phyloP scores from a whole-genome alignment of 2,329 filamentous ascomycete species.

The Diplocarpon rosae region DNA sequence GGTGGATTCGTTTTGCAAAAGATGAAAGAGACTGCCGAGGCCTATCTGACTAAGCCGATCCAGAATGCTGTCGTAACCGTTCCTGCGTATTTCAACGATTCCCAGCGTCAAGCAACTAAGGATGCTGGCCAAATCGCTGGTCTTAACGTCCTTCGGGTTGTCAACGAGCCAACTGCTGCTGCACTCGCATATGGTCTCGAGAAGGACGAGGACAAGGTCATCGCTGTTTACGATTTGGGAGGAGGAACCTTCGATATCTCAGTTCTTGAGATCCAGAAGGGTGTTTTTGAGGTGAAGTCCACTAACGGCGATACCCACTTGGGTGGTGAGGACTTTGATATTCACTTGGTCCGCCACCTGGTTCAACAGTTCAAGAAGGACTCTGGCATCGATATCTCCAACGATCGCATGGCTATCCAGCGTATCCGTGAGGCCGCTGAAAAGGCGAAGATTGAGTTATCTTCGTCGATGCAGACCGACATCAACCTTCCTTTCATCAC shows the following conservation, averaged over 20 bases:
- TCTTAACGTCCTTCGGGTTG: slow-evolving; percentile 91
- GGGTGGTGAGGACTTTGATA: slow-evolving; percentile 97
- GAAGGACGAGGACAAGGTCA: slow-evolving; percentile 81
- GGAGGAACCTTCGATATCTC: slow-evolving; percentile 99
- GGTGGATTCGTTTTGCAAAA: slow-evolving; percentile 94
- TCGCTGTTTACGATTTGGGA: slow-evolving; percentile 95
- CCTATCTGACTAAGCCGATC: slow-evolving; percentile 78
- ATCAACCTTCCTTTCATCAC: slow-evolving; percentile 99
- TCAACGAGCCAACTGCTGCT: slow-evolving; percentile 95
- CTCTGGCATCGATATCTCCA: slow-evolving; percentile 77
- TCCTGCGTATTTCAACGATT: slow-evolving; percentile 97
- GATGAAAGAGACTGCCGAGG: slow-evolving; percentile 98
- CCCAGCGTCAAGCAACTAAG: slow-evolving; percentile 95
- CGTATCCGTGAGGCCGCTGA: slow-evolving; percentile 97
- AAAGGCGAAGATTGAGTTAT: slow-evolving; percentile 99
- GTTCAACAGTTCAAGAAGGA: slow-evolving; percentile 96
- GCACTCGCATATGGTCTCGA: slow-evolving; percentile 93
- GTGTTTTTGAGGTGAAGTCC: slow-evolving; percentile 98
- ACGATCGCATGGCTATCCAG: slow-evolving; percentile 96
- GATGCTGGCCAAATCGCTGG: slow-evolving; percentile 94
- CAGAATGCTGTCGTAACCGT: slow-evolving; percentile 98
- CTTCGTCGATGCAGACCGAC: slow-evolving; percentile 87
- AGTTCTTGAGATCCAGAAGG: slow-evolving; percentile 91
- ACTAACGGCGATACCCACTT: slow-evolving; percentile 98
- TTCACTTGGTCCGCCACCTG: slow-evolving; percentile 83